Evolutionary conservation across 306 rosid genomes (phyloP), one percentile per base, ranked within the genome.

Genomic region (Arachis stenosperma): DNA sequence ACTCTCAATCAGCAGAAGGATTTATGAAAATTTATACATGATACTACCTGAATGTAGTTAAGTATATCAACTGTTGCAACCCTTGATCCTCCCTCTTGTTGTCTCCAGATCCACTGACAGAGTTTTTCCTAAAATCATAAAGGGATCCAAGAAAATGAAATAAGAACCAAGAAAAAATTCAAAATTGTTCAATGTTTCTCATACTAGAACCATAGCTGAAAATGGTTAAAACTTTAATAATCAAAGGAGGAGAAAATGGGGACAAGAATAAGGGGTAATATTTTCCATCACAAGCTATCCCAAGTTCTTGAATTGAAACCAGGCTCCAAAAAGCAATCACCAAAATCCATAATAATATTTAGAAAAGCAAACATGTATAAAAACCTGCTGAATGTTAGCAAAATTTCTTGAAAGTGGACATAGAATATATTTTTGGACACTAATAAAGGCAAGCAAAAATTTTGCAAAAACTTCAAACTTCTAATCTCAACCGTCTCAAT

Each of bases 41-140:
- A 46, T 6, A 59, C 14, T 42, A 92, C 98, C 90, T 90, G 96
- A 78, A 92, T 70, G 75, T 90, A 86, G 86, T 66, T 86, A 42
- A 92, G 75, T 75, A 90, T 72, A 71, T 92, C 96, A 66, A 74
- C 73, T 10, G 89, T 82, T 52, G 86, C 74, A 79, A 90, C 86
- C 76, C 93, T 86, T 37, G 96, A 88, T 73, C 92, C 98, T 62
- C 80, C 90, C 61, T 92, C 96, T 79, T 92, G 92, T 47, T 92
- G 94, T 67, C 96, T 85, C 84, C 82, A 52, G 51, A 92, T 86
- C 96, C 98, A 92, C 68, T 89, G 96, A 82, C 84, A 81, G 27
- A 92, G 88, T 55, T 92, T 90, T 61, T 92, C 98, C 98, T 92
- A 86, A 80, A 65, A 83, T 69, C 47, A 69, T 5, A 67, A 75